These are phyloP conservation scores for Neurospora discreta DNA, from an alignment of 495 filamentous ascomycete species.

Conservation along the genomic window DNA sequence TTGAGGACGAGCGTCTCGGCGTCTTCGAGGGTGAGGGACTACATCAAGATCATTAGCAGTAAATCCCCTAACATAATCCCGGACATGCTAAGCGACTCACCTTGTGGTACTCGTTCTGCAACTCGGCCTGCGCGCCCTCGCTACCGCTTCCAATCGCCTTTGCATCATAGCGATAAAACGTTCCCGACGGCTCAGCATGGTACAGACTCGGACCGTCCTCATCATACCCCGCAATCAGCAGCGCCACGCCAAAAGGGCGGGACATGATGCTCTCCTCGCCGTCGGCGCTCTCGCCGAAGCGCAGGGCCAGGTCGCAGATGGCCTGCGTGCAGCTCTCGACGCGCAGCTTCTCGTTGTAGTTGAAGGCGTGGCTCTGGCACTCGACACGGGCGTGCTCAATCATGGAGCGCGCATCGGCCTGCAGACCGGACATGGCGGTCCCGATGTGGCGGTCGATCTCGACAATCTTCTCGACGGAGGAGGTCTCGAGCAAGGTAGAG, in stretches of 20 bases:
- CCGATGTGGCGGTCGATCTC: constrained; percentile 98
- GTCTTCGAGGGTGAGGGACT: constrained; percentile 78
- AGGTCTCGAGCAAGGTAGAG: constrained; percentile 89
- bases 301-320: constrained; percentile 90
- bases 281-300: constrained; percentile 95
- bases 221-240: constrained; percentile 93
- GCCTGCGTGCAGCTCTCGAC: constrained; percentile 98
- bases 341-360: constrained; percentile 87
- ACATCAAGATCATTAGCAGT: too few relatives aligned
- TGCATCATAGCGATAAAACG: constrained; percentile 97
- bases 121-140: constrained; percentile 92
- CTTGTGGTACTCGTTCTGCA: constrained; percentile 98
- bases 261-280: constrained; percentile 98
- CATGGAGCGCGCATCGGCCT: constrained; percentile 92
- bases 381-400: constrained; percentile 97
- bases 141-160: constrained; percentile 96
- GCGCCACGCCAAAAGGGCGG: constrained; percentile 89
- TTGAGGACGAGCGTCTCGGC: constrained; percentile 93
- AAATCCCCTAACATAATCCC: too few relatives aligned
- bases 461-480: constrained; percentile 97
- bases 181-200: constrained; percentile 94
- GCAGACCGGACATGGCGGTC: constrained; percentile 94
- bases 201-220: constrained; percentile 96
- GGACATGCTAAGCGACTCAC: constrained; percentile 15
- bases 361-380: constrained; percentile 89